Evolutionary conservation across 2,329 filamentous ascomycete genomes (phyloP).

Genomic region (Fusarium bactridioides): DNA sequence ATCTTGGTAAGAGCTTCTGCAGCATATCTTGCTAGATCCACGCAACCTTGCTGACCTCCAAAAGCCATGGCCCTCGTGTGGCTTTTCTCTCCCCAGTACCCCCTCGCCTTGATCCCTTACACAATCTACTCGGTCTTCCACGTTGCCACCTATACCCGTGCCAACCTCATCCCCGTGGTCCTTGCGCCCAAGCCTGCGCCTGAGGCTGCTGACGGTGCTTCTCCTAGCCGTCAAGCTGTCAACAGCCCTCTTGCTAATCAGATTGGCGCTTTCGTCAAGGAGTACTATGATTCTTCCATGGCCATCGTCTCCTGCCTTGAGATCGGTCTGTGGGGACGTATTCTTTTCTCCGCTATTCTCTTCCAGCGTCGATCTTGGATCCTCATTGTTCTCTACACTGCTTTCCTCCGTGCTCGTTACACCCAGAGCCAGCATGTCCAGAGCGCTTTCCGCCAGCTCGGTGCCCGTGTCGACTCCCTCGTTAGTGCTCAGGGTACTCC

Average conservation of each 20-base stretch:
- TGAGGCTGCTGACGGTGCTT: slow-evolving; percentile 65
- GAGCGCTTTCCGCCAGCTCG: slow-evolving; percentile 75
- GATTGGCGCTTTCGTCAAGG: slow-evolving; percentile 94
- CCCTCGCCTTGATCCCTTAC: slow-evolving; percentile 91
- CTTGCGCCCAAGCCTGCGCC: slow-evolving; percentile 68
- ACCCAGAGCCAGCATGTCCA: slow-evolving; percentile 94
- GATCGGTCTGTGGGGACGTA: slow-evolving; percentile 84
- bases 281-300: slow-evolving; percentile 98
- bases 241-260: slow-evolving; percentile 75
- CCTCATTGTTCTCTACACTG: slow-evolving; percentile 83
- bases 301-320: slow-evolving; percentile 88
- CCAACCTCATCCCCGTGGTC: slow-evolving; percentile 89
- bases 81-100: slow-evolving; percentile 90
- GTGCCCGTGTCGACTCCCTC: slow-evolving; percentile 79
- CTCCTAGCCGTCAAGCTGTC: slow-evolving; percentile 51
- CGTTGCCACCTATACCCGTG: slow-evolving; percentile 94
- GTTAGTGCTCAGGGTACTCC: slow-evolving; percentile 88
- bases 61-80: slow-evolving; percentile 92
- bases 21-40: background rate
- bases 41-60: slow-evolving; percentile 7
- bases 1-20: slow-evolving; percentile 73
- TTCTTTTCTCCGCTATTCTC: slow-evolving; percentile 80
- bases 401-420: slow-evolving; percentile 90
- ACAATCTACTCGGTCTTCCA: slow-evolving; percentile 98
- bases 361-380: slow-evolving; percentile 95